A percentile compares a stretch with the other conserved stretches of the same genome.
These are phyloP conservation scores for Phytophthora boehmeriae DNA, from an alignment of 352 stramenopile species.

Conservation along the genomic window DNA sequence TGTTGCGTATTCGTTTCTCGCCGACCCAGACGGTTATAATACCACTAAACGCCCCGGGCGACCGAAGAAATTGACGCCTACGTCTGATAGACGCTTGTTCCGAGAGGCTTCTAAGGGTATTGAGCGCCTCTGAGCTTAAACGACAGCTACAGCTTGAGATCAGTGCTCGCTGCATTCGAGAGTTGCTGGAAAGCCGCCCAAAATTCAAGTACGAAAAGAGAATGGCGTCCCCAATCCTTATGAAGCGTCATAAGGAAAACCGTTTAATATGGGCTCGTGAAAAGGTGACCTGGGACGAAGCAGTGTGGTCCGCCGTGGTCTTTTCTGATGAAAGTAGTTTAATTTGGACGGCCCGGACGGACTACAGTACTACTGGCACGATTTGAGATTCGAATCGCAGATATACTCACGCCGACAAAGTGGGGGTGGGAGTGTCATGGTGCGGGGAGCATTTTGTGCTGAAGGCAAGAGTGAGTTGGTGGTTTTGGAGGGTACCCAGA, in stretches of 20 bases:
- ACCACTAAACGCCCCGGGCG: slow-evolving; percentile 2
- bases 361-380: slow-evolving; percentile 25
- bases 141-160: slow-evolving; percentile 14
- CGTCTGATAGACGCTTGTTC: slow-evolving; percentile 2
- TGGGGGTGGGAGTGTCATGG: too few species aligned
- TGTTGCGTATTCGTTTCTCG: not conserved
- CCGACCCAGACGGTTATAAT: not conserved
- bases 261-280: slow-evolving; percentile 17
- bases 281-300: slow-evolving; percentile 7
- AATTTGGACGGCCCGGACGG: slow-evolving; percentile 26
- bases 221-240: slow-evolving; percentile 16
- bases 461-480: not conserved
- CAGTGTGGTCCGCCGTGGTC: slow-evolving; percentile 5
- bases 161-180: slow-evolving; percentile 6
- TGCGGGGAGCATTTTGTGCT: slow-evolving; percentile 1
- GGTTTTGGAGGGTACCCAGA: slow-evolving; percentile 19
- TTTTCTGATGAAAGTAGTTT: slow-evolving; percentile 35
- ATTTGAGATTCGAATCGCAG: slow-evolving; percentile 10
- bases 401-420: slow-evolving; percentile 18
- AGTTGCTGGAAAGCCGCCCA: slow-evolving; percentile 5
- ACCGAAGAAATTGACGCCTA: not conserved
- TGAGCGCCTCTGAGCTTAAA: slow-evolving; percentile 9
- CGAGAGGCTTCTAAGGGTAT: slow-evolving; percentile 16
- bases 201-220: slow-evolving; percentile 27
- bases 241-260: slow-evolving; percentile 11